phyloP scores from a whole-genome alignment of 805 yeast genomes.

The Monosporozyma siamensis region DNA sequence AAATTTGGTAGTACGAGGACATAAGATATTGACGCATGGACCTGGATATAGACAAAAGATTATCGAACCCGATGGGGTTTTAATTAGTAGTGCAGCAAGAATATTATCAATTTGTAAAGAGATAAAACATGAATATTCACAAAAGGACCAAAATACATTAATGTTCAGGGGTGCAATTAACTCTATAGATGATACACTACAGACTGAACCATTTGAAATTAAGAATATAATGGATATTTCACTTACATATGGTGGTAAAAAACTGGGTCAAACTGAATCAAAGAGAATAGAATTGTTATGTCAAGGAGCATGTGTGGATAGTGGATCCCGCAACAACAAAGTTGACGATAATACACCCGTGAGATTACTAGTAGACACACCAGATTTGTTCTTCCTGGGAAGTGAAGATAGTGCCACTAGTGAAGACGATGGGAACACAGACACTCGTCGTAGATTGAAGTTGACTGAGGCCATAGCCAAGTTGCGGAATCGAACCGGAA shows the following conservation, averaged over 20 bases:
- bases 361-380: background rate
- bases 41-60: background rate
- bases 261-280: background rate
- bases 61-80: background rate
- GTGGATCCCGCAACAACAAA: too few species aligned
- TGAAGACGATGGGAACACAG: too few species aligned
- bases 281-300: background rate
- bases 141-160: background rate
- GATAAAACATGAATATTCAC: background rate
- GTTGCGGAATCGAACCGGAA: background rate
- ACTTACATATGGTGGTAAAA: background rate
- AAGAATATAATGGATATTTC: background rate
- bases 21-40: background rate
- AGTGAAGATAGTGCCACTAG: background rate
- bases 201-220: background rate
- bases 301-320: too few species aligned
- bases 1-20: conserved; percentile 12
- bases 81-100: background rate
- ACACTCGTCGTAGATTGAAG: background rate
- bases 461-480: background rate
- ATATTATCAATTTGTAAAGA: background rate
- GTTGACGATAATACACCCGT: background rate
- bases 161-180: background rate
- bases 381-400: background rate
- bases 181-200: background rate